Percentiles rank a stretch among this genome's conserved stretches.
phyloP scores from a whole-genome alignment of 2,329 filamentous ascomycete genomes.

The Conoideocrella luteorostrata region DNA sequence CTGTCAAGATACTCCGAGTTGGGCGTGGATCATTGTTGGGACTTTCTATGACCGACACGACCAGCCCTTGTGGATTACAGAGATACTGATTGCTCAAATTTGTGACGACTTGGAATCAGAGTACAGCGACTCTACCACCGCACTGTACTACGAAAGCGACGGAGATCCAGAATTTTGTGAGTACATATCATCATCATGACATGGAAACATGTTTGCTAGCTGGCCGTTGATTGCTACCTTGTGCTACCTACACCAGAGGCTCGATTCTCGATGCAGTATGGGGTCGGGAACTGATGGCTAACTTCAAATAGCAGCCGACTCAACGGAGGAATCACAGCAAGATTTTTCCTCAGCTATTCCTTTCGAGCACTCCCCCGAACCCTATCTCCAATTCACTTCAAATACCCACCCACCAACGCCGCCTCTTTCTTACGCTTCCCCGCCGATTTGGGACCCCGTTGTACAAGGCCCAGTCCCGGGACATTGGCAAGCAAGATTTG shows the following conservation, averaged over 20 bases:
- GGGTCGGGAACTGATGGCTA: neutral
- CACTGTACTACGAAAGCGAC: constrained; percentile 1
- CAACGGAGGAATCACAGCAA: constrained; percentile 6
- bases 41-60: constrained; percentile 39
- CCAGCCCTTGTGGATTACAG: constrained; percentile 38
- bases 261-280: neutral
- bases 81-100: constrained; percentile 33
- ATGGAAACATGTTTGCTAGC: constrained; percentile 8
- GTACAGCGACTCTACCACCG: constrained; percentile 13
- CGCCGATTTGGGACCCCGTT: constrained; percentile 22
- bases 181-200: neutral
- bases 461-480: constrained; percentile 24
- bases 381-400: neutral
- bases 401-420: neutral
- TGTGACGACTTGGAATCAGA: constrained; percentile 20
- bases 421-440: constrained; percentile 4
- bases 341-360: constrained; percentile 1
- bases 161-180: constrained; percentile 9
- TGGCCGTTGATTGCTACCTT: neutral
- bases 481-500: constrained; percentile 28
- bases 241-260: neutral
- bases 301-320: neutral
- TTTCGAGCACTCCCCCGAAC: constrained; percentile 2
- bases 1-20: constrained; percentile 26
- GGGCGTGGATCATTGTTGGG: constrained; percentile 41